phyloP scores from a whole-genome alignment of 768 basidiomycete genomes.

The Rhizopogon sp. region DNA sequence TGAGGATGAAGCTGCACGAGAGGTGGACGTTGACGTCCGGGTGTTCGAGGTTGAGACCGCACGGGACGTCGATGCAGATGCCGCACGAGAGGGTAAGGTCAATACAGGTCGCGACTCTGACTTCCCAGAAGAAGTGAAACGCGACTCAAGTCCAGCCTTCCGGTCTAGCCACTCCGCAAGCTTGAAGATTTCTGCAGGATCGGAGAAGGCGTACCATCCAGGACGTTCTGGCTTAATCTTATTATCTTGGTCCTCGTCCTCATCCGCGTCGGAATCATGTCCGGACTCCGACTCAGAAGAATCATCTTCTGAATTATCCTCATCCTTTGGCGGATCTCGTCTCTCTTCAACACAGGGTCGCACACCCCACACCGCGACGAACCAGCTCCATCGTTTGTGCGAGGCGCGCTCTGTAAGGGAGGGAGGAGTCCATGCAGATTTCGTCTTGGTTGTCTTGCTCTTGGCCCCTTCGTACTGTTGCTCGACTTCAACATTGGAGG shows the following conservation, averaged over 20 bases:
- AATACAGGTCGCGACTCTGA: not conserved
- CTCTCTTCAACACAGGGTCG: conserved; percentile 32
- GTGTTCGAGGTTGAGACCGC: not conserved
- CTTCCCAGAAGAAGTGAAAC: not conserved
- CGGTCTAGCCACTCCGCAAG: conserved; percentile 61
- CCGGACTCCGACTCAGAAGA: conserved; percentile 13
- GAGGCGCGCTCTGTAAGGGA: conserved; percentile 46
- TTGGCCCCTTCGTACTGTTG: conserved; percentile 9
- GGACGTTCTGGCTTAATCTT: conserved; percentile 18
- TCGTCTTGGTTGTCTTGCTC: conserved; percentile 24
- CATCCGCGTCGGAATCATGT: conserved; percentile 21
- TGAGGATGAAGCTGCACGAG: not conserved
- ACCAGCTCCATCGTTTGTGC: conserved; percentile 68
- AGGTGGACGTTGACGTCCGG: not conserved
- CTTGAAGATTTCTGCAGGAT: conserved; percentile 58
- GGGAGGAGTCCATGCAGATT: conserved; percentile 35
- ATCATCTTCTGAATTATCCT: conserved; percentile 9
- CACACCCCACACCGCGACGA: conserved; percentile 70
- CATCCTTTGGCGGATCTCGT: conserved; percentile 9
- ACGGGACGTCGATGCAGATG: not conserved
- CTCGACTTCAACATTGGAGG: conserved; percentile 2
- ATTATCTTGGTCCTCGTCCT: conserved; percentile 31
- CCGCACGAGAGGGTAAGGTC: not conserved
- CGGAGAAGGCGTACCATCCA: conserved; percentile 74
- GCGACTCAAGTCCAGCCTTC: conserved; percentile 36